Conservation (phyloP, 192 early-diverging fungal genomes). For the Coemansia sp. region DNA sequence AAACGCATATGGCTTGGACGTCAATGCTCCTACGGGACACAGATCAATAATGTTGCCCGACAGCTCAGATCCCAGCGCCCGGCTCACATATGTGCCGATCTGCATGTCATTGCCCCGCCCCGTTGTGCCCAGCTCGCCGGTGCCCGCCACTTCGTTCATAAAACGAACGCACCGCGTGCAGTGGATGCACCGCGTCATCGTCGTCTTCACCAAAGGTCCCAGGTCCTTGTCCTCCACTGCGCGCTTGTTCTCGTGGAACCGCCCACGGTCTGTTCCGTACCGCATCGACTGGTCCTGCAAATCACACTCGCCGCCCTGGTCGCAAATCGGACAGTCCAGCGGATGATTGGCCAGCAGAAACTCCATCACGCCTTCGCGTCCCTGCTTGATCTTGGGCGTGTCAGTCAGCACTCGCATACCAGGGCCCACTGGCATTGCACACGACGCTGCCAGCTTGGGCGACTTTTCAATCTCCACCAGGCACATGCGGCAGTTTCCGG, state of each 20-base stretch:
- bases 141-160: conserved; percentile 96
- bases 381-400: conserved; percentile 92
- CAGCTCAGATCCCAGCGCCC: conserved; percentile 88
- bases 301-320: conserved; percentile 99
- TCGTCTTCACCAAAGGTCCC: conserved; percentile 93
- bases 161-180: conserved; percentile 99
- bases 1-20: conserved; percentile 96
- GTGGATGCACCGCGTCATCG: conserved; percentile 99
- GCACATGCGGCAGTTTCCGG: conserved; percentile 99
- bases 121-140: conserved; percentile 89
- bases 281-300: conserved; percentile 97
- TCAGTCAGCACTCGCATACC: conserved; percentile 98
- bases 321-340: conserved; percentile 97
- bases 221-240: conserved; percentile 97
- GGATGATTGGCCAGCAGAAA: conserved; percentile 97
- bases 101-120: conserved; percentile 98
- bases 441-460: conserved; percentile 95
- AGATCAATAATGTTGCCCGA: conserved; percentile 97
- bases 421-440: conserved; percentile 95
- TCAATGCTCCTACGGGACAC: conserved; percentile 97
- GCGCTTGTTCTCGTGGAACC: conserved; percentile 91
- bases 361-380: conserved; percentile 90
- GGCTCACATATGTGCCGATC: conserved; percentile 94
- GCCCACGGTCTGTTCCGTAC: conserved; percentile 91
- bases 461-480: conserved; percentile 96